Evolutionary conservation across 208 protist genomes (phyloP).

Genomic region (Porcisia hertigi): DNA sequence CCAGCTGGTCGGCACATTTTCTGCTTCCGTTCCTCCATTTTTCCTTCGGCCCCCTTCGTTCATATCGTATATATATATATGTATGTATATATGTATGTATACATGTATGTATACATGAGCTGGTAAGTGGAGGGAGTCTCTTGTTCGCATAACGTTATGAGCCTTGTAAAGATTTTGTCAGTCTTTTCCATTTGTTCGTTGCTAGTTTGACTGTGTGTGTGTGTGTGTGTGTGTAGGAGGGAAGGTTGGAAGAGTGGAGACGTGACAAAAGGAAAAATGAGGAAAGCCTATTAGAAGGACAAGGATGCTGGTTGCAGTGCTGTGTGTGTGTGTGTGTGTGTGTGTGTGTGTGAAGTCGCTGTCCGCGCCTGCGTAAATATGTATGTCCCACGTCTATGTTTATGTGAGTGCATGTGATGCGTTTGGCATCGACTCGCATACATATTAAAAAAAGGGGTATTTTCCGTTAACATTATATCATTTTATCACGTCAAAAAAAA

Average conservation of each 20-base stretch:
- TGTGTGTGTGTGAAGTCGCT: neutral
- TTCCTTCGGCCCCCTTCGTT: constrained; percentile 13
- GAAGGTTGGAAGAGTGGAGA: neutral
- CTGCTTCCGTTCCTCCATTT: neutral
- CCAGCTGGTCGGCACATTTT: neutral
- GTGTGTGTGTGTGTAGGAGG: neutral
- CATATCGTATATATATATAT: too few relatives aligned
- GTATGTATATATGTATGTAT: too few relatives aligned
- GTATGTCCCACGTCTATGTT: neutral
- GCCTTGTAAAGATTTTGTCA: neutral
- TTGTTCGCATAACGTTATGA: neutral
- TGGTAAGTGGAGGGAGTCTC: neutral
- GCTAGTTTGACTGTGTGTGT: neutral
- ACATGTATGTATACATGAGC: neutral
- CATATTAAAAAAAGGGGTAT: neutral
- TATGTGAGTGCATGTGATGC: neutral
- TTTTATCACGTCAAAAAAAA: neutral
- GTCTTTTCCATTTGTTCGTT: neutral
- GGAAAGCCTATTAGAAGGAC: neutral
- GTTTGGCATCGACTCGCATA: neutral
- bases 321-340: neutral
- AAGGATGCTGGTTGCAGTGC: neutral
- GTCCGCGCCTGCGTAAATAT: too few relatives aligned
- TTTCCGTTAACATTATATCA: neutral
- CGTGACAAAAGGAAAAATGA: neutral